Evolutionary conservation across 73 alveolate genomes (phyloP), one percentile per base, ranked within the genome.

Genomic region (Symbiodinium natans): DNA sequence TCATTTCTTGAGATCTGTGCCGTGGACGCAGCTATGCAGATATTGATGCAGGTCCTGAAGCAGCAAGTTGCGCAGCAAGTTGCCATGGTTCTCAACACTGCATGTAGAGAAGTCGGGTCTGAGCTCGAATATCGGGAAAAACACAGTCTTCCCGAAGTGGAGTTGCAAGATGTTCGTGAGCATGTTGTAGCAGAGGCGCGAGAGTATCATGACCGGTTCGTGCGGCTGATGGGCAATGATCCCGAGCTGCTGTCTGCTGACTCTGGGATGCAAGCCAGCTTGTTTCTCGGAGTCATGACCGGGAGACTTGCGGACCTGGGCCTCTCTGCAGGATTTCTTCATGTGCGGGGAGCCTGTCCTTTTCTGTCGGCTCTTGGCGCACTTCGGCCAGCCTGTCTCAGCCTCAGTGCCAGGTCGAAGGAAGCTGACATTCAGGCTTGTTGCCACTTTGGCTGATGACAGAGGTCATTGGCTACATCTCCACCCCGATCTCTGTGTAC

Each of bases 341-440:
- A 92, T 92, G 98, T 92, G 98, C 33, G 98, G 98, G n/a, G 98
- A 92, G 85, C 98, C 98, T n/a, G 98, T 92, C 34, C 92, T 92
- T 25, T 92, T 92, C 42, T 92, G 98, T 38, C 98, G 92, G 33
- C 90, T 92, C n/a, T 38, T 92, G 82, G 46, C 92, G 83, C 82
- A 77, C 43, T 92, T 92, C 34, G 98, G 98, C 68, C 90, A 52
- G 68, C 98, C 98, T 11, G 80, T 29, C 21, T 23, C 80, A 29
- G 80, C 80, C 80, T 63, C 80, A n/a, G 80, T 5, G 71, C 71
- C 71, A 10, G 71, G 7, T 29, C 39, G 36, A 1, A 23, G 38
- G 13, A 46, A 46, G 59, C 59, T 46, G n/a, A n/a, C n/a, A n/a
- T n/a, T n/a, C n/a, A n/a, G n/a, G n/a, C n/a, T n/a, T n/a, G n/a